Evolutionary conservation across 345 rosid species (phyloP).

Genomic region (Murraya koenigii): DNA sequence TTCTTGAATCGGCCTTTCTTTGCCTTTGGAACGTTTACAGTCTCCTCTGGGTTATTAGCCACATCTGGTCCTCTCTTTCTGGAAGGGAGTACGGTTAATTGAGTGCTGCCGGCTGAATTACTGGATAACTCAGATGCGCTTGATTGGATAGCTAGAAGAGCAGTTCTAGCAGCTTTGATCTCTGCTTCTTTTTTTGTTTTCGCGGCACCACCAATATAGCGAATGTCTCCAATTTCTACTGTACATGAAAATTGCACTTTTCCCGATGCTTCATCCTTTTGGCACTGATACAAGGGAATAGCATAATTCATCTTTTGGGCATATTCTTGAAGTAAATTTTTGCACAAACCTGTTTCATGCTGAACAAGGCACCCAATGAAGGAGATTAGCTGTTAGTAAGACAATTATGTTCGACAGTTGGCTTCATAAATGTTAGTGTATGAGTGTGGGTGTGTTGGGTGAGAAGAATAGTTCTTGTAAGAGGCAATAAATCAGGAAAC

Average conservation of each 20-base stretch:
- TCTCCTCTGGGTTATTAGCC: constrained; percentile 30
- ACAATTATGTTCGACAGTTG: background rate
- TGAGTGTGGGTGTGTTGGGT: too few relatives aligned
- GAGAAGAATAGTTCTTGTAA: background rate
- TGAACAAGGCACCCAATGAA: constrained; percentile 29
- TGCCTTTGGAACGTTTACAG: constrained; percentile 43
- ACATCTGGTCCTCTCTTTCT: constrained; percentile 56
- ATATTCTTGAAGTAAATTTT: constrained; percentile 87
- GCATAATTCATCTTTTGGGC: constrained; percentile 96
- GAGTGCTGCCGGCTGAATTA: constrained; percentile 30
- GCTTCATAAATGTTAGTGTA: background rate
- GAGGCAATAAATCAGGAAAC: background rate
- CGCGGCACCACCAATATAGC: constrained; percentile 73
- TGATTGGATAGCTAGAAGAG: constrained; percentile 66
- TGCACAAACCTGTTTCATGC: constrained; percentile 88
- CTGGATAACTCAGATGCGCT: constrained; percentile 35
- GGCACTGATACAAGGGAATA: constrained; percentile 63
- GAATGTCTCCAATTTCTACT: constrained; percentile 82
- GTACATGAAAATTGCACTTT: constrained; percentile 50
- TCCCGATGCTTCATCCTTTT: constrained; percentile 43
- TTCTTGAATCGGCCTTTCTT: constrained; percentile 58
- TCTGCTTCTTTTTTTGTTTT: constrained; percentile 80
- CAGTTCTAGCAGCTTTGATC: constrained; percentile 92
- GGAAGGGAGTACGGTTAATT: constrained; percentile 69
- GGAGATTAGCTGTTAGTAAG: constrained; percentile 4